A percentile compares a stretch with the other conserved stretches of the same genome.
phyloP scores from a whole-genome alignment of 2,329 filamentous ascomycete genomes.

The Penicillium italicum region DNA sequence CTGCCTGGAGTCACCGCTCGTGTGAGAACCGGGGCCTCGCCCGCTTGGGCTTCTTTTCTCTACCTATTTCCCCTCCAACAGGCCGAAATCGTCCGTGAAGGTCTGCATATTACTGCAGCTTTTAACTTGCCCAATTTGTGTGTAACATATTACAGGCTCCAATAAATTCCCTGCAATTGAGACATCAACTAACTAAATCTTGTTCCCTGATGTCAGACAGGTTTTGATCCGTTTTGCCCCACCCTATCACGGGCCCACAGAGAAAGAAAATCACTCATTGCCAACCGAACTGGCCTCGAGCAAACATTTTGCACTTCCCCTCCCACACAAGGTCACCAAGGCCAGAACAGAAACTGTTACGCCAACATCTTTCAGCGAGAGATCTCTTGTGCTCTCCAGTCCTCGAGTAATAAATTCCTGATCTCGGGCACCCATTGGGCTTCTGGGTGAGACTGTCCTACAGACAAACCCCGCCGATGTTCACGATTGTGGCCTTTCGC shows the following conservation, averaged over 20 bases:
- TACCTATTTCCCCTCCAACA: not conserved
- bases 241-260: constrained; percentile 25
- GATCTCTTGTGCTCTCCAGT: constrained; percentile 1
- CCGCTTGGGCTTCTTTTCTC: not conserved
- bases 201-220: constrained; percentile 22
- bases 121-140: not conserved
- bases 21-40: constrained; percentile 4
- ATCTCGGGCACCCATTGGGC: constrained; percentile 22
- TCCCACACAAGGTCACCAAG: constrained; percentile 15
- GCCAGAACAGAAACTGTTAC: constrained; percentile 4
- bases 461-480: constrained; percentile 29
- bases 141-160: not conserved
- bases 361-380: constrained; percentile 1
- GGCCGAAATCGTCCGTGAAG: constrained; percentile 3
- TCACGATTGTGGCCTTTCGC: constrained; percentile 32
- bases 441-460: constrained; percentile 15
- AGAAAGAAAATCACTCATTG: constrained; percentile 28
- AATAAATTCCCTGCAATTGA: not conserved
- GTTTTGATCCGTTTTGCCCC: constrained; percentile 24
- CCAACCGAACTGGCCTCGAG: constrained; percentile 17
- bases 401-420: constrained; percentile 14
- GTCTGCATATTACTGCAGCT: constrained; percentile 1
- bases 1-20: constrained; percentile 12
- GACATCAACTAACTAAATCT: constrained; percentile 2
- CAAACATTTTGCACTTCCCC: constrained; percentile 22